Evolutionary conservation across 2,329 filamentous ascomycete species (phyloP), one percentile per base, ranked within the genome.

Genomic region (Alternaria atra): DNA sequence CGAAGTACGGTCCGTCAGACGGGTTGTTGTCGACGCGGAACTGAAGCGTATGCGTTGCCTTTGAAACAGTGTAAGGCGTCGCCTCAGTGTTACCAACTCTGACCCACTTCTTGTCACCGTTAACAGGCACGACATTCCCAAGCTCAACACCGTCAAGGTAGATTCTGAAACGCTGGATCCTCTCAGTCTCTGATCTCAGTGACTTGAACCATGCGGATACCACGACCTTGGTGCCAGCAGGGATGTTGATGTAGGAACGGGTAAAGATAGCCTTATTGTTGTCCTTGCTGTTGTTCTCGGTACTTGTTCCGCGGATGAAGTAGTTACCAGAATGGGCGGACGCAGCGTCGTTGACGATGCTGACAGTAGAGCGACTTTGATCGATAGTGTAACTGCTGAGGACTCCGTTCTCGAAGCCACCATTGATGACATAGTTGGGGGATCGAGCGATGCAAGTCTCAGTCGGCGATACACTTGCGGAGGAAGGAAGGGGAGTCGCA

Each of bases 151-250:
- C 46, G 10, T 48, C 46, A 5, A 48, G 6, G 4, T 8, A 48
- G 15, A 48, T 34, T 15, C 46, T 48, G n/a, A 48, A 48, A 15
- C 46, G 46, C 32, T 48, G 46, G 13, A 48, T 48, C 9, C 46
- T 15, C 5, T 30, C 32, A 13, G 46, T 48, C 15, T 43, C 40
- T 5, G 23, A 43, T 25, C 46, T 8, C 1, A 48, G 46, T 20
- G 46, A 48, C 29, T 48, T 48, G 46, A 48, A 48, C 46, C 46
- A 48, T 3, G 46, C 46, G 20, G 27, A 48, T 30, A 32, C 46
- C n/a, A 30, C 29, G 20, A 48, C 46, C 25, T 48, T 34, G 27
- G 46, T 48, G 10, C 46, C 46, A 1, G 46, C 8, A 12, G 46
- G 46, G 4, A 48, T 48, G 9, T 15, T 30, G 29, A 48, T 48